These are phyloP conservation scores for Exserohilum rostratum DNA, from an alignment of 2,329 filamentous ascomycete genomes.

Conservation along the genomic window DNA sequence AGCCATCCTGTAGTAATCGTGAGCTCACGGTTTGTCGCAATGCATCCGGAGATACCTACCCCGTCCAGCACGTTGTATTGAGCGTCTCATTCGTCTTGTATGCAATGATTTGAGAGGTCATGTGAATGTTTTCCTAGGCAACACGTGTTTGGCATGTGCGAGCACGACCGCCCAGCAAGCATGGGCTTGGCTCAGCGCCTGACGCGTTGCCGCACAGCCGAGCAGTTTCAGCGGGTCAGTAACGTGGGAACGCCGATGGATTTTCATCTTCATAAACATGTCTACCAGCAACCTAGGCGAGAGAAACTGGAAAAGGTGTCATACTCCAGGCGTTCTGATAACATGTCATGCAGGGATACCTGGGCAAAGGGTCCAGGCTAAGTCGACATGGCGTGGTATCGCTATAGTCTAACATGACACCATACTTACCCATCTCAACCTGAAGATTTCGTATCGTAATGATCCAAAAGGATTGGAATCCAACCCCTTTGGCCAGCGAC, in stretches of 20 bases:
- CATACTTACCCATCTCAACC: too few relatives aligned
- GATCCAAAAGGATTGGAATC: too few relatives aligned
- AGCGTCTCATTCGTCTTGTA: slow-evolving; percentile 36
- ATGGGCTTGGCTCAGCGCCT: slow-evolving; percentile 28
- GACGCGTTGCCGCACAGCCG: slow-evolving; percentile 13
- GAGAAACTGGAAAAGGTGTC: too few relatives aligned
- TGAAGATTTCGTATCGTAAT: too few relatives aligned
- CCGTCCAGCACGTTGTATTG: slow-evolving; percentile 22
- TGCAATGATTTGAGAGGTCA: background rate
- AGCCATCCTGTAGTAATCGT: slow-evolving; percentile 34
- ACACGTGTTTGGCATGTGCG: slow-evolving; percentile 6
- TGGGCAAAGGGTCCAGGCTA: too few relatives aligned
- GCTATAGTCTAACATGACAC: too few relatives aligned
- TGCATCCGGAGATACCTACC: slow-evolving; percentile 15
- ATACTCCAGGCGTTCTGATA: too few relatives aligned
- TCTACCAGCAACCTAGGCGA: too few relatives aligned
- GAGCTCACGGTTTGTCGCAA: background rate
- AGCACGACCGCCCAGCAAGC: slow-evolving; percentile 16
- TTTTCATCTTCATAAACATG: background rate
- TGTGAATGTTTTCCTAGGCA: background rate
- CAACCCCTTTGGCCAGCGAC: background rate
- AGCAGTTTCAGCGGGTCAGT: background rate
- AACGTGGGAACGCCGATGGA: background rate
- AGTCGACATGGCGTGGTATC: too few relatives aligned
- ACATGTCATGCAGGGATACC: too few relatives aligned